These are phyloP conservation scores for Neospermospora avenae DNA, from an alignment of 2,329 filamentous ascomycete species.

Conservation along the genomic window DNA sequence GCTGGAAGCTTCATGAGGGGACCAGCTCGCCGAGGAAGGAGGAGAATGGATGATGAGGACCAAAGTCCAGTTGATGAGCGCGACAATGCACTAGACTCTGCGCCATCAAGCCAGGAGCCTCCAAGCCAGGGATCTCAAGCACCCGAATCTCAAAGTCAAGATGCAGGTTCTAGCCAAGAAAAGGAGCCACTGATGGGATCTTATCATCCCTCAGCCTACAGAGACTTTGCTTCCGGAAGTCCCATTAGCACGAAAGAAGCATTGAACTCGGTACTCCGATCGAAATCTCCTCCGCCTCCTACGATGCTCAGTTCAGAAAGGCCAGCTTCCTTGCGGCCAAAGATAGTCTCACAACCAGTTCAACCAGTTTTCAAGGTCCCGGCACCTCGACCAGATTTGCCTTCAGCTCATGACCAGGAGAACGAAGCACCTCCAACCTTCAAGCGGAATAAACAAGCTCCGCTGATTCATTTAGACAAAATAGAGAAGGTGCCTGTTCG, in stretches of 20 bases:
- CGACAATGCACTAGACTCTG: slow-evolving; percentile 32
- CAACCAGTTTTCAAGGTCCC: slow-evolving; percentile 58
- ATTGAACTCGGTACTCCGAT: slow-evolving; percentile 29
- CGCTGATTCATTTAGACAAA: slow-evolving; percentile 30
- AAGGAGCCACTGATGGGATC: slow-evolving; percentile 37
- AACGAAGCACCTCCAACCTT: slow-evolving; percentile 74
- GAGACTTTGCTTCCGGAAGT: slow-evolving; percentile 50
- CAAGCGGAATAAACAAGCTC: slow-evolving; percentile 43
- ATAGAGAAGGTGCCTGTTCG: slow-evolving; percentile 50
- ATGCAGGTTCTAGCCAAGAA: slow-evolving; percentile 25
- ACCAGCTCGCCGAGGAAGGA: slow-evolving; percentile 71
- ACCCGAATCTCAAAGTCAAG: slow-evolving; percentile 11
- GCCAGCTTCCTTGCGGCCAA: slow-evolving; percentile 39
- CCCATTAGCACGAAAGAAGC: slow-evolving; percentile 47
- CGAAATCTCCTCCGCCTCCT: slow-evolving; percentile 32
- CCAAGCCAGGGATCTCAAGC: slow-evolving; percentile 26
- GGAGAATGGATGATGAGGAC: slow-evolving; percentile 51
- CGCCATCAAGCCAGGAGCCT: slow-evolving; percentile 32
- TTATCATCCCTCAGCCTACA: slow-evolving; percentile 25
- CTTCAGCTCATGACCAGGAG: slow-evolving; percentile 73
- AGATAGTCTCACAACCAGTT: slow-evolving; percentile 40
- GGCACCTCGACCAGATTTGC: slow-evolving; percentile 52
- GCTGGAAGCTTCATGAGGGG: slow-evolving; percentile 77
- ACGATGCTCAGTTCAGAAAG: slow-evolving; percentile 25
- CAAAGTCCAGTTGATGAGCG: slow-evolving; percentile 38